A percentile compares a stretch with the other conserved stretches of the same genome.
Conservation (phyloP, 345 rosid species). For the Hibiscus mutabilis region DNA sequence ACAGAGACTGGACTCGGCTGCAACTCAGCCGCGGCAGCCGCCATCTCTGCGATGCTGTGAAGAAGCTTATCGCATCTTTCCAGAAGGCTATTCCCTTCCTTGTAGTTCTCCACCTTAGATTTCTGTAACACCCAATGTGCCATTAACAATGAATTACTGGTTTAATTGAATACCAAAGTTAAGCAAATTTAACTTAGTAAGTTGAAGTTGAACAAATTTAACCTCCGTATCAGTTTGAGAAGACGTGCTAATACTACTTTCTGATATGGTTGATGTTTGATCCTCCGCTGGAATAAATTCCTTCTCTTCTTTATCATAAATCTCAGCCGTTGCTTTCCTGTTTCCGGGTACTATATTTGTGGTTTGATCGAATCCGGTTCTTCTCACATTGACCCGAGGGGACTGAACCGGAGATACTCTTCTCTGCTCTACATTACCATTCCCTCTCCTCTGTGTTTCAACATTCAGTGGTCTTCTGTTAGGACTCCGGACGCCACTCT, state of each 20-base stretch:
- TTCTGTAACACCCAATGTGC: conserved; percentile 28
- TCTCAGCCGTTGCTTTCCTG: conserved; percentile 28
- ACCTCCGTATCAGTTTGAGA: conserved; percentile 65
- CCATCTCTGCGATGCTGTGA: conserved; percentile 82
- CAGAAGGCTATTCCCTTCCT: conserved; percentile 52
- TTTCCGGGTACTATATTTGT: conserved; percentile 28
- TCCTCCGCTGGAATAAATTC: conserved; percentile 33
- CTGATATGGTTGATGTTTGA: conserved; percentile 48
- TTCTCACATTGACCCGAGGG: conserved; percentile 28
- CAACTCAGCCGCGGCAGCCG: conserved; percentile 43
- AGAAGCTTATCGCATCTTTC: conserved; percentile 93
- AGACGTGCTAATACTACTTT: conserved; percentile 41
- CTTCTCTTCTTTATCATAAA: conserved; percentile 26
- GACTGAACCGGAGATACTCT: conserved; percentile 47
- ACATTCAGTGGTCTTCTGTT: conserved; percentile 37
- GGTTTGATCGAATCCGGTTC: conserved; percentile 29
- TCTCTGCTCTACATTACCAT: conserved; percentile 35
- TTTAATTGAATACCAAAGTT: background rate
- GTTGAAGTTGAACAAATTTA: background rate
- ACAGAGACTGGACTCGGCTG: conserved; percentile 98
- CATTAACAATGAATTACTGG: background rate
- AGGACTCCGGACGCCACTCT: conserved; percentile 43
- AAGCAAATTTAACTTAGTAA: background rate
- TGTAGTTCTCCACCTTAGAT: conserved; percentile 48
- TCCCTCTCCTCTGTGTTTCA: too few species aligned